Conservation (phyloP, 73 alveolate species). For the Paramecium sonneborni region DNA sequence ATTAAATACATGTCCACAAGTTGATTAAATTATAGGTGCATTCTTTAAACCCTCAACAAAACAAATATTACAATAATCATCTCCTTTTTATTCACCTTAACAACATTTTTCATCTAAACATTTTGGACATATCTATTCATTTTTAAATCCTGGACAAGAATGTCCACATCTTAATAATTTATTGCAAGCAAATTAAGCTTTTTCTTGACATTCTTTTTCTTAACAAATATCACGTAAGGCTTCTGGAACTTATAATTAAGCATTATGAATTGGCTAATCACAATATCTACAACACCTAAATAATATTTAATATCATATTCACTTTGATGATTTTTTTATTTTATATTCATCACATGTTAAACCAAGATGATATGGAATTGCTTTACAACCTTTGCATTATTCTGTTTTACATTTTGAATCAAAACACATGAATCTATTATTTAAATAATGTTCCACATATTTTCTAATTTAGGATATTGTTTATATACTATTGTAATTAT, state of each 20-base stretch:
- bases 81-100: slow-evolving; percentile 69
- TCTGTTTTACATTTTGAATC: slow-evolving; percentile 78
- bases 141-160: slow-evolving; percentile 81
- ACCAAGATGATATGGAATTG: slow-evolving; percentile 92
- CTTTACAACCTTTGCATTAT: slow-evolving; percentile 81
- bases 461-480: not conserved
- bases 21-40: slow-evolving; percentile 75
- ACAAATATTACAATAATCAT: slow-evolving; percentile 83
- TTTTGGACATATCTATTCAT: slow-evolving; percentile 76
- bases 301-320: not conserved
- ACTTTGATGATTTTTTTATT: slow-evolving; percentile 58
- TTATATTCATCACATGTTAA: slow-evolving; percentile 78
- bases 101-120: slow-evolving; percentile 84
- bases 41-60: slow-evolving; percentile 80
- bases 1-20: slow-evolving; percentile 77
- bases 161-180: slow-evolving; percentile 82
- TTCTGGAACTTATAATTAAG: not conserved
- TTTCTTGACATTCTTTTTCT: slow-evolving; percentile 73
- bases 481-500: not conserved
- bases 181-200: slow-evolving; percentile 75
- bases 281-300: slow-evolving; percentile 77
- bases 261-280: slow-evolving; percentile 64
- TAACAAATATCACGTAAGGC: slow-evolving; percentile 73
- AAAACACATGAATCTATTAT: slow-evolving; percentile 78
- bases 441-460: slow-evolving; percentile 78